phyloP scores from a whole-genome alignment of 441 rosid genomes.

The Syzygium malaccense region DNA sequence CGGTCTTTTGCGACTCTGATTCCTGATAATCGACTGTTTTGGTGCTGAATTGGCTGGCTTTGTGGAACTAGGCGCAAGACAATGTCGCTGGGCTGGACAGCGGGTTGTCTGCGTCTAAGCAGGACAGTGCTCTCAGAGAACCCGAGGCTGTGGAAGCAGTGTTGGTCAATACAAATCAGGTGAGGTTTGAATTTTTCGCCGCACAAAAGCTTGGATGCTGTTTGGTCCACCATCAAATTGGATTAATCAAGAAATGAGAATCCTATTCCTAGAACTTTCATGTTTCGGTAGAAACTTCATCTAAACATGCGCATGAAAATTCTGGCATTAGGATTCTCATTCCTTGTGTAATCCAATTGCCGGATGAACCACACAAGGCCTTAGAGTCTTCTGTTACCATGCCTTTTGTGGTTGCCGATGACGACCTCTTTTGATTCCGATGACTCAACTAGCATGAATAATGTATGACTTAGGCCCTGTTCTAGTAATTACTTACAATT shows the following conservation, averaged over 20 bases:
- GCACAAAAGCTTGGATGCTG: background rate
- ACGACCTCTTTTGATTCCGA: background rate
- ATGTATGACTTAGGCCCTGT: background rate
- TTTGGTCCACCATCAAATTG: background rate
- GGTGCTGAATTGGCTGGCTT: background rate
- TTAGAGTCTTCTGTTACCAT: background rate
- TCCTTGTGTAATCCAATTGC: background rate
- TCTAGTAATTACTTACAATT: background rate
- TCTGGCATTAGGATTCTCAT: background rate
- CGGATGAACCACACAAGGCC: background rate
- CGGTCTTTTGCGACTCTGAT: background rate
- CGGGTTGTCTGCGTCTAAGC: constrained; percentile 44
- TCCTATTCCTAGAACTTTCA: background rate
- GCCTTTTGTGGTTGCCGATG: background rate
- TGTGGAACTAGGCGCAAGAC: constrained; percentile 47
- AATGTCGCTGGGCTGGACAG: constrained; percentile 44
- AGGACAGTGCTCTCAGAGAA: constrained; percentile 42
- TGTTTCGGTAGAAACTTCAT: background rate
- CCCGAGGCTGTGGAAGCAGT: constrained; percentile 72
- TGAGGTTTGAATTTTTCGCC: background rate
- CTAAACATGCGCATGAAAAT: background rate
- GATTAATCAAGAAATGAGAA: background rate
- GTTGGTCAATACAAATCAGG: constrained; percentile 89
- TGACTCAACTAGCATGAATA: background rate
- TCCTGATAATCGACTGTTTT: background rate